Evolutionary conservation across 2,329 filamentous ascomycete genomes (phyloP).

Genomic region (Lasiodiplodia theobromae): DNA sequence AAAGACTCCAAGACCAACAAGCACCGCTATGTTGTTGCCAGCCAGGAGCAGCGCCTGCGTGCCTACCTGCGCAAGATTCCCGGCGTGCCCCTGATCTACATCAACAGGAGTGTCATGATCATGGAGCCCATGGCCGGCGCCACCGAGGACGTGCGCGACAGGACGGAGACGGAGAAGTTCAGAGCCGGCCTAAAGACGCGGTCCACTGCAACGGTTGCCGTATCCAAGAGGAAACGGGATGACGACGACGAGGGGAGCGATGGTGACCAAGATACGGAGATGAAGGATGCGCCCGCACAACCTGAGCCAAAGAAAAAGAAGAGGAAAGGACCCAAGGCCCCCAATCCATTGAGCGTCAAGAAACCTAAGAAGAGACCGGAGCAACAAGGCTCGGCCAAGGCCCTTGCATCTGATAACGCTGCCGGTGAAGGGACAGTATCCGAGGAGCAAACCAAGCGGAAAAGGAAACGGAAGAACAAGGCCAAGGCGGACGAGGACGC

Average conservation of each 20-base stretch:
- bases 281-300: conserved; percentile 50
- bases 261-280: conserved; percentile 32
- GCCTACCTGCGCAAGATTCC: conserved; percentile 69
- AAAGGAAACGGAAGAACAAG: conserved; percentile 50
- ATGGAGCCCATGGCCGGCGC: conserved; percentile 77
- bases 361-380: conserved; percentile 52
- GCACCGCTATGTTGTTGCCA: conserved; percentile 79
- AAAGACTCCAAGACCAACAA: conserved; percentile 76
- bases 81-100: conserved; percentile 79
- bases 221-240: conserved; percentile 47
- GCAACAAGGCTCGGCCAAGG: conserved; percentile 26
- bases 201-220: conserved; percentile 33
- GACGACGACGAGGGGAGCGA: conserved; percentile 58
- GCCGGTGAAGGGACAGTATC: conserved; percentile 32
- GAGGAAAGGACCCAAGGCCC: conserved; percentile 70
- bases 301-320: conserved; percentile 52
- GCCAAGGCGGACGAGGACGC: conserved; percentile 39
- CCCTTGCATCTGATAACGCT: conserved; percentile 31
- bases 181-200: conserved; percentile 68
- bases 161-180: conserved; percentile 78
- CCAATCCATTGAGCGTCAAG: conserved; percentile 75
- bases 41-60: conserved; percentile 71
- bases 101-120: conserved; percentile 79
- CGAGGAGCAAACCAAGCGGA: conserved; percentile 42
- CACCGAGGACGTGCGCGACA: conserved; percentile 68